Percentiles rank a stretch among this genome's conserved stretches.
Conservation (phyloP, 1,284 basidiomycete genomes). For the Peniophora sp. region DNA sequence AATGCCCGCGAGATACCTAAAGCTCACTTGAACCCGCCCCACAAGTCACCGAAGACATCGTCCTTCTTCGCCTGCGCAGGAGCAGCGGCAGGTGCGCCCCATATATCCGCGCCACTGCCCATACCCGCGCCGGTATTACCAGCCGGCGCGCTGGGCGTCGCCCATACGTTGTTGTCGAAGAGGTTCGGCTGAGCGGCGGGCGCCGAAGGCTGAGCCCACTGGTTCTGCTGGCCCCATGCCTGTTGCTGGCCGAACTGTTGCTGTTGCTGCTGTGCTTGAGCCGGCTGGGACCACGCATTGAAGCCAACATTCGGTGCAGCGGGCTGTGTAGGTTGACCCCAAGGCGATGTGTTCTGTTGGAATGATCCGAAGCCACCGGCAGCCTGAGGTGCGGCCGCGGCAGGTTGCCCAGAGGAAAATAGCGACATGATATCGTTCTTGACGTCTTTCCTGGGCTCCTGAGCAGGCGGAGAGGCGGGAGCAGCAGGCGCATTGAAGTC, state of each 20-base stretch:
- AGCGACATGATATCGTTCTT: conserved; percentile 86
- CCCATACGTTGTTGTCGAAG: conserved; percentile 51
- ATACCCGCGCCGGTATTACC: conserved; percentile 10
- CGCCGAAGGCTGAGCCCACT: conserved; percentile 7
- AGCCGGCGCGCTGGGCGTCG: conserved; percentile 13
- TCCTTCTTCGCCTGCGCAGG: conserved; percentile 54
- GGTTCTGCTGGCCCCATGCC: conserved; percentile 1
- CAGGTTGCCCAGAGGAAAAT: conserved; percentile 48
- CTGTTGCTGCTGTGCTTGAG: conserved; percentile 13
- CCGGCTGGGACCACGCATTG: conserved; percentile 3
- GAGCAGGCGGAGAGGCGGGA: conserved; percentile 20
- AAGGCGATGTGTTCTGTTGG: conserved; percentile 15
- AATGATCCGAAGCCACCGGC: conserved; percentile 18
- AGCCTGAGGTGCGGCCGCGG: conserved; percentile 16
- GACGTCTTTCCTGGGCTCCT: conserved; percentile 54
- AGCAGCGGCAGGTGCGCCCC: conserved; percentile 18
- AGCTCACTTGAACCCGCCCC: conserved; percentile 69
- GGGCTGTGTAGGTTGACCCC: conserved; percentile 6
- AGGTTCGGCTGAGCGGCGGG: conserved; percentile 22
- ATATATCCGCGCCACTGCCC: conserved; percentile 22
- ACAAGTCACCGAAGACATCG: conserved; percentile 73
- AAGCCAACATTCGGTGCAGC: neutral
- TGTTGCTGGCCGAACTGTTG: conserved; percentile 7
- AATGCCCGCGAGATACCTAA: neutral
- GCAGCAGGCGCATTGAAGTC: conserved; percentile 66